Base-by-base conservation (phyloP, 83 land plant species). In the Picea mariana region DNA sequence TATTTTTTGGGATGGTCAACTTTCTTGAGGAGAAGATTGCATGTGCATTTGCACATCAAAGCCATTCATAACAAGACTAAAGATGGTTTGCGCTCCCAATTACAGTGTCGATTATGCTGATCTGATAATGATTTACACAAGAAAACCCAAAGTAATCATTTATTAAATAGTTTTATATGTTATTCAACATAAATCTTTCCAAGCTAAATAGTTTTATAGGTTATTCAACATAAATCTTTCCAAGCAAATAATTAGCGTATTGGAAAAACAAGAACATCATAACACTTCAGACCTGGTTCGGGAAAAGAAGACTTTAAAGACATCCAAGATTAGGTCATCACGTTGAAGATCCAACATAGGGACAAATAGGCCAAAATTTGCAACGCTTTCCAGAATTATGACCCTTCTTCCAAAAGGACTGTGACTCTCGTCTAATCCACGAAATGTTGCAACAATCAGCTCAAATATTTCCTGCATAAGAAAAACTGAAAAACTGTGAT, bases 271-370 rank as follows among this genome's bases (percentile, higher is more conserved):
- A 20, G 49, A 20, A 71, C 12, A 77, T 18, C 59, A 55, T 20
- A 76, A 79, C 27, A 17, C 12, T n/a, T 0, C 20, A 79, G 49
- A 95, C 97, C 97, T 93, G 86, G 85, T 87, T 52, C 84, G 89
- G 11, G 87, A 27, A 66, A 95, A 82, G 79, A 95, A 93, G 52
- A 83, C 87, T 20, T 85, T 1, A 31, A 61, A 85, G 90, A 95
- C 87, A 93, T 95, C 87, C 77, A 87, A 84, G 63, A 95, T 87
- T 5, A 95, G 84, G 83, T 93, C 91, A 82, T 89, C 87, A 79
- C 95, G 89, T 67, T 92, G 96, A 79, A 95, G 91, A 79, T 95
- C 95, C 87, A 95, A 77, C 92, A 95, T 89, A 81, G 91, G 85
- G 80, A 93, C 87, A 84, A 94, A 95, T 75, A 94, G 93, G 81